Percentiles rank a stretch among this genome's conserved stretches.
phyloP scores from a whole-genome alignment of 768 basidiomycete genomes.

The Daedaleopsis sinensis region DNA sequence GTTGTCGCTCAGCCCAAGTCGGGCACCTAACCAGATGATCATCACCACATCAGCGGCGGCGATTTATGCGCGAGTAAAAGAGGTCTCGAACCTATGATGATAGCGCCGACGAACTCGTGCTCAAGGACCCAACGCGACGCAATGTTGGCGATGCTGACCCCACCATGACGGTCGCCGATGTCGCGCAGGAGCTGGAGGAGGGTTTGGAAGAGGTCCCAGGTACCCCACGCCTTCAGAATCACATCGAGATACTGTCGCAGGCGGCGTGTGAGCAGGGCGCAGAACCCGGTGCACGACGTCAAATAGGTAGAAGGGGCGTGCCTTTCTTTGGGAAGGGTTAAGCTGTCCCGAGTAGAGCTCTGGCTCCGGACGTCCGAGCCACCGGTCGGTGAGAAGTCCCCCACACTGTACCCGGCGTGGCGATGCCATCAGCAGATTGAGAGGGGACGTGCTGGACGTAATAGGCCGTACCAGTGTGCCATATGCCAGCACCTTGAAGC shows the following conservation, averaged over 20 bases:
- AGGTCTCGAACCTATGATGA: constrained; percentile 61
- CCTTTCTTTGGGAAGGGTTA: constrained; percentile 83
- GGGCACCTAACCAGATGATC: constrained; percentile 51
- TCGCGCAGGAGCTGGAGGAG: constrained; percentile 57
- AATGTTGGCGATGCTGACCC: constrained; percentile 70
- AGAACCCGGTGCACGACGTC: neutral
- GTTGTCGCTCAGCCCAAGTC: constrained; percentile 75
- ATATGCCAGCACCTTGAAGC: constrained; percentile 74
- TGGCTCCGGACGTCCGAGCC: constrained; percentile 67
- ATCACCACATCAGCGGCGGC: neutral
- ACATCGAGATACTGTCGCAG: constrained; percentile 74
- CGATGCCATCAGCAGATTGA: neutral
- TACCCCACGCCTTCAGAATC: constrained; percentile 77
- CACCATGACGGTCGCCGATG: constrained; percentile 66
- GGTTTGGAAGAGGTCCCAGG: constrained; percentile 71
- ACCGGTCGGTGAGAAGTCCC: constrained; percentile 76
- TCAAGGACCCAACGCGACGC: constrained; percentile 85
- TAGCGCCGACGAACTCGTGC: constrained; percentile 72
- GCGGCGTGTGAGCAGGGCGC: neutral
- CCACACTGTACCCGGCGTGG: constrained; percentile 57
- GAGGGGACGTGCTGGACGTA: neutral
- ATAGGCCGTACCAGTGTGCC: constrained; percentile 64
- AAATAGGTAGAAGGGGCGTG: constrained; percentile 22
- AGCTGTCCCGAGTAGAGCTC: constrained; percentile 66
- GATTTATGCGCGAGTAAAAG: neutral